Conservation (phyloP, 208 protist species). For the Trypanosoma cruzi region DNA sequence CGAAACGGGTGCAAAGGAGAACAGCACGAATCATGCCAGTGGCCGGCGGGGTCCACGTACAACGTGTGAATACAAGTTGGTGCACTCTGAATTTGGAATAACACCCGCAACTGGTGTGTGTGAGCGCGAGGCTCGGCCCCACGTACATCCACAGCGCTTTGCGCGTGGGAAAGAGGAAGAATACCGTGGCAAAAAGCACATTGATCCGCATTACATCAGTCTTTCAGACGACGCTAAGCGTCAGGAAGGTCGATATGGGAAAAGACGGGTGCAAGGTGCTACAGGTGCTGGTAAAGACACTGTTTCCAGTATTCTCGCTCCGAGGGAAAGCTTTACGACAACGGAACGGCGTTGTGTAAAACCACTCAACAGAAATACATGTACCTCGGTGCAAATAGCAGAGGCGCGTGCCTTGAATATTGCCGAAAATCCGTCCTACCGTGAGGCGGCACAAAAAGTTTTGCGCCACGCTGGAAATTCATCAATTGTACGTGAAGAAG, state of each 20-base stretch:
- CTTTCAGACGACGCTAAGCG: constrained; percentile 72
- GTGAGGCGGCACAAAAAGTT: constrained; percentile 34
- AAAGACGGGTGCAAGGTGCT: constrained; percentile 32
- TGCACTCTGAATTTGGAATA: constrained; percentile 22
- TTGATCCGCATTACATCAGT: constrained; percentile 60
- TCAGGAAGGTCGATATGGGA: constrained; percentile 58
- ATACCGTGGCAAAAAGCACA: constrained; percentile 34
- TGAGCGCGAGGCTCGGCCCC: background rate
- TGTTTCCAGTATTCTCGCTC: constrained; percentile 32
- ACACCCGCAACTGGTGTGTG: background rate
- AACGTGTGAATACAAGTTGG: background rate
- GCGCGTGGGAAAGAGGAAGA: constrained; percentile 12
- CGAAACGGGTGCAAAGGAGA: background rate
- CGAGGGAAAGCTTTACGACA: constrained; percentile 7
- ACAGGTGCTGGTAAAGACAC: constrained; percentile 30
- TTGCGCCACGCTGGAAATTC: constrained; percentile 39
- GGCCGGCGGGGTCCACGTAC: background rate
- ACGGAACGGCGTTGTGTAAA: constrained; percentile 20
- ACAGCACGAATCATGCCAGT: background rate
- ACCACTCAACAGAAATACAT: constrained; percentile 6
- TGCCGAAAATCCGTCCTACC: constrained; percentile 17
- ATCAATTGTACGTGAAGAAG: constrained; percentile 51
- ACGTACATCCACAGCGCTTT: constrained; percentile 20
- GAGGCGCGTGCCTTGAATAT: constrained; percentile 61
- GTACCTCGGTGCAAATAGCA: constrained; percentile 31